Percentiles rank a stretch among this genome's conserved stretches.
Evolutionary conservation across 768 basidiomycete genomes (phyloP).

Genomic region (Boletus fagicola): DNA sequence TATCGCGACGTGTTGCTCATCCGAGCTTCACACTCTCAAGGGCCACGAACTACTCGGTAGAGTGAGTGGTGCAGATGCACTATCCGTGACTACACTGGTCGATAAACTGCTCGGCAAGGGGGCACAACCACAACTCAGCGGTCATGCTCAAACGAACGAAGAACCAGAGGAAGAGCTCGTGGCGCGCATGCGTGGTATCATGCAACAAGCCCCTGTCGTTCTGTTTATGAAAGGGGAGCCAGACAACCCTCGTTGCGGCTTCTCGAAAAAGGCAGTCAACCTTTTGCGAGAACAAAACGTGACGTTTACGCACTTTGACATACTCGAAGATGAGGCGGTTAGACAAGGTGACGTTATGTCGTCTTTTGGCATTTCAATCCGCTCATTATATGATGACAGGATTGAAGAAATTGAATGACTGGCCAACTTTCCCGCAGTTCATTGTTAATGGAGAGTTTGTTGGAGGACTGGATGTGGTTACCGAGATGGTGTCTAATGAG

Average conservation of each 20-base stretch:
- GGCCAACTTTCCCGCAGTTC: conserved; percentile 89
- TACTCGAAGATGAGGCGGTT: conserved; percentile 76
- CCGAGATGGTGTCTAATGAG: conserved; percentile 81
- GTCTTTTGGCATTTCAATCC: background rate
- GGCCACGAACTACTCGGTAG: conserved; percentile 84
- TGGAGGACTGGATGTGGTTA: conserved; percentile 91
- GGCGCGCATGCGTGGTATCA: conserved; percentile 61
- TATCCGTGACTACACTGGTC: conserved; percentile 58
- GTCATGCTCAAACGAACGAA: conserved; percentile 30
- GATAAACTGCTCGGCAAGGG: conserved; percentile 48
- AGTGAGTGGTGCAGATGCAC: conserved; percentile 78
- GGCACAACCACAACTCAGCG: conserved; percentile 1
- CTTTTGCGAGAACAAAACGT: conserved; percentile 64
- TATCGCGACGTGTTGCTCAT: background rate
- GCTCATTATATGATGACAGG: conserved; percentile 38
- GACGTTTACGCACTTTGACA: conserved; percentile 77
- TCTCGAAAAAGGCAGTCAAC: conserved; percentile 71
- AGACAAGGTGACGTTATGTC: conserved; percentile 58
- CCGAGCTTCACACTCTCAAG: conserved; percentile 38
- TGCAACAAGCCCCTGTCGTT: conserved; percentile 77
- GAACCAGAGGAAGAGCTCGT: conserved; percentile 70
- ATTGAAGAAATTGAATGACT: conserved; percentile 76
- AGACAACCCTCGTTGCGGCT: conserved; percentile 77
- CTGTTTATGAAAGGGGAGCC: conserved; percentile 92
- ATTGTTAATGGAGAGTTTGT: conserved; percentile 89